Evolutionary conservation across 2,329 filamentous ascomycete genomes (phyloP), one percentile per base, ranked within the genome.

Genomic region (Pestalotiopsis sp.): DNA sequence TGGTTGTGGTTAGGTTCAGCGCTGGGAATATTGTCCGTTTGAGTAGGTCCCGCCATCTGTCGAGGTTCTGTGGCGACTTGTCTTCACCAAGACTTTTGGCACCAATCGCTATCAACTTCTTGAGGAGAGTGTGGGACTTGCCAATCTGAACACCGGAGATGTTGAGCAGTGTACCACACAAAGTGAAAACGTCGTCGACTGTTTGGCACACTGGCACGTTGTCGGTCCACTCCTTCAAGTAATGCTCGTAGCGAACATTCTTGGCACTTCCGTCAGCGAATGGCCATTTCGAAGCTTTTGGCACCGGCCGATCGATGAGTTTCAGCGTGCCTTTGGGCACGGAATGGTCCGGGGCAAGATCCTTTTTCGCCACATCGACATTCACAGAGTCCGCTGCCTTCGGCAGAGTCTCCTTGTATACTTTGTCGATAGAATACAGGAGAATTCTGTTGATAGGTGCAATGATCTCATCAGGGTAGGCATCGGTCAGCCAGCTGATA

Each of bases 181-280:
- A 87, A 2, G 91, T 90, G 79, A 98, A 96, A 14, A 99, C 87
- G 77, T 99, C 96, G 71, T 98, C 94, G 5, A 97, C 90, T 1
- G 86, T 92, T 78, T 97, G 95, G 77, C 96, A 99, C 23, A 97
- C 83, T 0, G 96, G 97, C 60, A 99, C 87, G 72, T 96, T 97
- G 80, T 98, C 95, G 2, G 91, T 87, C 96, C 96, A 99, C 74
- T 98, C 96, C 69, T 97, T 94, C 91, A 96, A 98, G 80, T 99
- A 99, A 78, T 97, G 98, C 41, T 92, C 90, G 78, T 98, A 98
- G 66, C 92, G 89, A n/a, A 87, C 86, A 23, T 91, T 91, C 73
- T 94, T 93, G 67, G 90, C 91, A 31, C 89, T 90, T 75, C 96
- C 93, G 71, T 97, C 95, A 4, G 94, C 89, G 74, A 92, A 91